phyloP scores from a whole-genome alignment of 495 filamentous ascomycete species.

The Aspergillus incahuasiensis region DNA sequence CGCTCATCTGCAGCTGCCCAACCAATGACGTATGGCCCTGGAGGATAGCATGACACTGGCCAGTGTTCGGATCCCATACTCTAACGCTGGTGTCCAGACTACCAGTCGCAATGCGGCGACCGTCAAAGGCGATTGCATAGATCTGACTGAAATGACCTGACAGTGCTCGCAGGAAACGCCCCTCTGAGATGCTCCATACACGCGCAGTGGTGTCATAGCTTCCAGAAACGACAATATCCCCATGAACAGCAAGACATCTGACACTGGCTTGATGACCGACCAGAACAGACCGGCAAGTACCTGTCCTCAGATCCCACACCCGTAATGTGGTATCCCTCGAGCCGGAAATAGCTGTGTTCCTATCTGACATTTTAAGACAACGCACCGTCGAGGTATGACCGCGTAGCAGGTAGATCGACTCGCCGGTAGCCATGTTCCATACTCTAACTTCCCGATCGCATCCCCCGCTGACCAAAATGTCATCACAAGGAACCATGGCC shows the following conservation, averaged over 20 bases:
- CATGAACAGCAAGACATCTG: constrained; percentile 90
- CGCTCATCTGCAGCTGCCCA: constrained; percentile 94
- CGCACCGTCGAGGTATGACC: constrained; percentile 96
- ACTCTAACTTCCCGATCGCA: constrained; percentile 96
- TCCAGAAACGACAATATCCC: constrained; percentile 90
- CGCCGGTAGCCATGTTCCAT: constrained; percentile 91
- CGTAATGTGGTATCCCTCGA: constrained; percentile 91
- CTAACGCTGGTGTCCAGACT: constrained; percentile 95
- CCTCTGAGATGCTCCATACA: constrained; percentile 95
- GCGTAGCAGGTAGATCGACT: constrained; percentile 74
- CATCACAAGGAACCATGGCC: constrained; percentile 99
- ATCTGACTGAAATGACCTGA: constrained; percentile 98
- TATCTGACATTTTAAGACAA: constrained; percentile 95
- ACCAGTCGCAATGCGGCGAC: constrained; percentile 86
- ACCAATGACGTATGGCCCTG: constrained; percentile 97
- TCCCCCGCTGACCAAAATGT: constrained; percentile 90
- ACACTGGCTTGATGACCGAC: constrained; percentile 96
- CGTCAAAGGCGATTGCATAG: constrained; percentile 97
- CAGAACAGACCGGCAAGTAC: constrained; percentile 83
- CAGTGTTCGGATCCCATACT: constrained; percentile 91
- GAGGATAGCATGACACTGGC: constrained; percentile 83
- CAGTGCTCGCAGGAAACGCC: constrained; percentile 81
- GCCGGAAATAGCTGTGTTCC: constrained; percentile 89
- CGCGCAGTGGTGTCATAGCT: constrained; percentile 96
- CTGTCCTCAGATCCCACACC: constrained; percentile 89